Evolutionary conservation across 2,329 filamentous ascomycete genomes (phyloP).

Genomic region (Aspergillus ustus): DNA sequence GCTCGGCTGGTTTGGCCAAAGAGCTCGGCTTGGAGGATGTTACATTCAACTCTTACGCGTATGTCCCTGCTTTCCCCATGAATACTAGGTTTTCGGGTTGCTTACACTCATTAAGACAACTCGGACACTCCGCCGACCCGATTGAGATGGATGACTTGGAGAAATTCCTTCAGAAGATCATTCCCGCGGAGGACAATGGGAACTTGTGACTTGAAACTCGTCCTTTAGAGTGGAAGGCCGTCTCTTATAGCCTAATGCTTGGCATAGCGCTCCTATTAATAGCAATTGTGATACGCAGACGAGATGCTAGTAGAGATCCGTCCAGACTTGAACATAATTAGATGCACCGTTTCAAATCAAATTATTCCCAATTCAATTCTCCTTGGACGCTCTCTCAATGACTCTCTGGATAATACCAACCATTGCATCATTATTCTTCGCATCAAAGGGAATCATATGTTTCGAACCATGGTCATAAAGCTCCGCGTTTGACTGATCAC

Average conservation of each 20-base stretch:
- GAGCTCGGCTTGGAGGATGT: slow-evolving; percentile 70
- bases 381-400: slow-evolving; percentile 27
- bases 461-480: slow-evolving; percentile 44
- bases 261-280: slow-evolving; percentile 31
- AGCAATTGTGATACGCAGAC: slow-evolving; percentile 29
- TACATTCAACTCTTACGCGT: slow-evolving; percentile 76
- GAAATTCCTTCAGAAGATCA: slow-evolving; percentile 58
- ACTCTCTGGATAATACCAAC: slow-evolving; percentile 31
- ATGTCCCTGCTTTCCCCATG: slow-evolving; percentile 39
- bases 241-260: slow-evolving; percentile 28
- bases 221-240: slow-evolving; percentile 1
- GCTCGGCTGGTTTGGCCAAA: slow-evolving; percentile 69
- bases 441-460: slow-evolving; percentile 41
- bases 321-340: slow-evolving; percentile 17
- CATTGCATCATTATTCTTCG: slow-evolving; percentile 35
- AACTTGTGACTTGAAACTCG: slow-evolving; percentile 39
- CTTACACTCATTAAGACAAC: slow-evolving; percentile 53
- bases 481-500: slow-evolving; percentile 35
- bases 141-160: slow-evolving; percentile 85
- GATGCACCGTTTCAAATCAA: background rate
- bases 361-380: background rate
- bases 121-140: slow-evolving; percentile 76
- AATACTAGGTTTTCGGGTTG: slow-evolving; percentile 2
- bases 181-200: slow-evolving; percentile 53
- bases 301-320: slow-evolving; percentile 3